Evolutionary conservation across 1,284 basidiomycete genomes (phyloP).

Genomic region (Peniophora sp.): DNA sequence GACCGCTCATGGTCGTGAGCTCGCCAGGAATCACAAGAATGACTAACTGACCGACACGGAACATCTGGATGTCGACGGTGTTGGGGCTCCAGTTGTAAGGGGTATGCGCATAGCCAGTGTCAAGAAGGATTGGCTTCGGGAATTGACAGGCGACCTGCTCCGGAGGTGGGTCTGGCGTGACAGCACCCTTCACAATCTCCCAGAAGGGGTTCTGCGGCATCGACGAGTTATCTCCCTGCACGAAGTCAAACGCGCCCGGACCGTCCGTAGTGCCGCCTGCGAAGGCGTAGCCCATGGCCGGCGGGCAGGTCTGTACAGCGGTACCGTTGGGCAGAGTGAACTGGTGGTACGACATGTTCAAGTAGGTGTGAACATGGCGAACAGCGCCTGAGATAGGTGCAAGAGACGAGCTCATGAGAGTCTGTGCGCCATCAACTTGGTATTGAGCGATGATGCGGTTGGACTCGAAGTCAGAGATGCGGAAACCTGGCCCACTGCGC

Average conservation of each 20-base stretch:
- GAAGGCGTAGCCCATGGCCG: conserved; percentile 57
- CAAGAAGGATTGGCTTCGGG: conserved; percentile 77
- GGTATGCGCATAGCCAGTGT: conserved; percentile 56
- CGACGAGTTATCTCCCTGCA: conserved; percentile 69
- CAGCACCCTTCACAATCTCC: conserved; percentile 70
- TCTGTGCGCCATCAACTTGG: conserved; percentile 60
- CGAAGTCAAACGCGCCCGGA: conserved; percentile 76
- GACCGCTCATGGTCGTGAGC: conserved; percentile 50
- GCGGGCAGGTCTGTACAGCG: conserved; percentile 64
- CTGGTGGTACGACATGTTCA: conserved; percentile 61
- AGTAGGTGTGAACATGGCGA: conserved; percentile 56
- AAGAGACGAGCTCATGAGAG: conserved; percentile 44
- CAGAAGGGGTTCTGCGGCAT: conserved; percentile 70
- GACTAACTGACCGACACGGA: conserved; percentile 74
- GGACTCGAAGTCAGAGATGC: conserved; percentile 63
- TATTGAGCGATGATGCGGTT: conserved; percentile 60
- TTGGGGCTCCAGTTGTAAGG: conserved; percentile 76
- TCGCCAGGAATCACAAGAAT: conserved; percentile 72
- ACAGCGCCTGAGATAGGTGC: conserved; percentile 48
- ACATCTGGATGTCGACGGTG: conserved; percentile 74
- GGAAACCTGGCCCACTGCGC: conserved; percentile 63
- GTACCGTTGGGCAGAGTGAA: conserved; percentile 66
- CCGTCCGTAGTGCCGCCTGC: conserved; percentile 83
- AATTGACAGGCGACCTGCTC: conserved; percentile 67
- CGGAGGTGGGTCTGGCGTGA: conserved; percentile 54